These are phyloP conservation scores for Aphanomyces invadans DNA, from an alignment of 352 stramenopile genomes.

Conservation along the genomic window DNA sequence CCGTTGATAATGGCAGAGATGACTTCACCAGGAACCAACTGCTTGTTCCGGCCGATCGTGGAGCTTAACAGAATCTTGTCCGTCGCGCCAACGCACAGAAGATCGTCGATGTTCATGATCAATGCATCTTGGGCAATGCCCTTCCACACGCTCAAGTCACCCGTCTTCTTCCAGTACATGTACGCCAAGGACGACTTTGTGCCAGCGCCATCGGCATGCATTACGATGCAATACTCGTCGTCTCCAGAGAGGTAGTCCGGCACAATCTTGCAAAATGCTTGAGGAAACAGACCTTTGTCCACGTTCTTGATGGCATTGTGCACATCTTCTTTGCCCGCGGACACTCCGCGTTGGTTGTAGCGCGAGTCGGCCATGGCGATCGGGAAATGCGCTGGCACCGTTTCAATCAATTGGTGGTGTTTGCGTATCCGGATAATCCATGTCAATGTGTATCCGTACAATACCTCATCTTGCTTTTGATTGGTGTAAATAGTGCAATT, in stretches of 20 bases:
- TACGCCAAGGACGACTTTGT: slow-evolving; percentile 34
- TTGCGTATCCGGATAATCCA: slow-evolving; percentile 4
- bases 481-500: background rate
- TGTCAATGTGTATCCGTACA: too few relatives aligned
- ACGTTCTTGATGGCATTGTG: slow-evolving; percentile 34
- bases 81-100: slow-evolving; percentile 32
- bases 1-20: slow-evolving; percentile 36
- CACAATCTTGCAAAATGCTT: slow-evolving; percentile 37
- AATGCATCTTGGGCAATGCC: slow-evolving; percentile 35
- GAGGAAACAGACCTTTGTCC: slow-evolving; percentile 35
- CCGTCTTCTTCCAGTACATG: slow-evolving; percentile 40
- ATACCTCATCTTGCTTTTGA: too few relatives aligned
- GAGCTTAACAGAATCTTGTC: slow-evolving; percentile 34
- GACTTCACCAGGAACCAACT: slow-evolving; percentile 33
- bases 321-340: slow-evolving; percentile 33
- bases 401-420: background rate
- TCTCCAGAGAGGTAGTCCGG: slow-evolving; percentile 30
- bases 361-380: slow-evolving; percentile 22
- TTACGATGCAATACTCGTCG: slow-evolving; percentile 30
- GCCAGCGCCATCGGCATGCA: slow-evolving; percentile 35
- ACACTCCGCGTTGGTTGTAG: slow-evolving; percentile 31
- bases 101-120: slow-evolving; percentile 38
- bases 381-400: background rate
- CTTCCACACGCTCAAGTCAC: slow-evolving; percentile 33
- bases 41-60: slow-evolving; percentile 36